Conservation (phyloP, 2,329 filamentous ascomycete species). For the Ophiostoma australiae region DNA sequence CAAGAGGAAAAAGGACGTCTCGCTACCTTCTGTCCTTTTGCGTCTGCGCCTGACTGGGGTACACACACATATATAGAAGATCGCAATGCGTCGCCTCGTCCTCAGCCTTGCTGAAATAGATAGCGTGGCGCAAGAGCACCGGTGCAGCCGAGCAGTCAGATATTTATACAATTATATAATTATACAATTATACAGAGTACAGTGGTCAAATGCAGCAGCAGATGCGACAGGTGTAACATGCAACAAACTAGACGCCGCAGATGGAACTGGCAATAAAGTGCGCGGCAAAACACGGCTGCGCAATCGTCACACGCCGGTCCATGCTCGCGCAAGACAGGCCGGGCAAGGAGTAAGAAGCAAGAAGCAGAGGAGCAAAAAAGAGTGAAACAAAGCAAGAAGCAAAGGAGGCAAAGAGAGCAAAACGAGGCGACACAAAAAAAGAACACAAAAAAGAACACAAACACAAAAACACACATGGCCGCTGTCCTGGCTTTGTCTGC, state of each 20-base stretch:
- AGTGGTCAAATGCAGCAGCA: background rate
- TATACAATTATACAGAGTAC: too few species aligned
- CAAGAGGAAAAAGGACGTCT: background rate
- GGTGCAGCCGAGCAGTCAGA: too few species aligned
- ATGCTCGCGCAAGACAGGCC: background rate
- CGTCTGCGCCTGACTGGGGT: background rate
- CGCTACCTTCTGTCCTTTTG: background rate
- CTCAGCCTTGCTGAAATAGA: background rate
- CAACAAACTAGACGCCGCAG: background rate
- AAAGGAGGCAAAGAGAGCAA: too few species aligned
- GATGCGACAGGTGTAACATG: background rate
- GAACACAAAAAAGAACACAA: too few species aligned
- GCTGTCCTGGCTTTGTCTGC: too few species aligned
- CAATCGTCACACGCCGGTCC: background rate
- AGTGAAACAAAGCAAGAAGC: too few species aligned
- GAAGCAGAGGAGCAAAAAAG: too few species aligned
- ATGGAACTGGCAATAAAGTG: background rate
- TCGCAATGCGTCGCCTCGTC: background rate
- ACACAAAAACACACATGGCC: background rate
- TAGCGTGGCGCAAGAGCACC: background rate
- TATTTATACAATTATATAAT: too few species aligned
- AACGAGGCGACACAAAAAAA: background rate
- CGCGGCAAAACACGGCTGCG: background rate
- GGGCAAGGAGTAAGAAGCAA: too few species aligned
- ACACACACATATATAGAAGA: background rate